A percentile compares a stretch with the other conserved stretches of the same genome.
Conservation (phyloP, 257 asterid genomes). For the Fraxinus pennsylvanica region DNA sequence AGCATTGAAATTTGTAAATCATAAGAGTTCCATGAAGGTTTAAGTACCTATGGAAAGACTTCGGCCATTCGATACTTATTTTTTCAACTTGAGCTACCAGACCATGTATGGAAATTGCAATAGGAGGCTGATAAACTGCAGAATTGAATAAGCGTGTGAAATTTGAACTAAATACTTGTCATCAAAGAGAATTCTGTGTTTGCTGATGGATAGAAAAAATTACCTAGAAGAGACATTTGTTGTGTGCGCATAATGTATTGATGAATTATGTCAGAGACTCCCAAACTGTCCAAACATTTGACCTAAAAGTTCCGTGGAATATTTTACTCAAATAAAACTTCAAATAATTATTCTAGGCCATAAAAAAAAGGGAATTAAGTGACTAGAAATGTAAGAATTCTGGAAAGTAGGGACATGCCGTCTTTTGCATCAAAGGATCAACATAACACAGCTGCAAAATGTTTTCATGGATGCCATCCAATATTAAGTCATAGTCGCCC, state of each 20-base stretch:
- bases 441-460: slow-evolving; percentile 74
- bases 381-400: neutral
- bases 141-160: slow-evolving; percentile 25
- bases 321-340: slow-evolving; percentile 1
- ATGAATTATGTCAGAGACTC: slow-evolving; percentile 68
- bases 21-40: slow-evolving; percentile 16
- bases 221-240: slow-evolving; percentile 84
- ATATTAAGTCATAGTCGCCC: slow-evolving; percentile 84
- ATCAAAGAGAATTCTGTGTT: slow-evolving; percentile 14
- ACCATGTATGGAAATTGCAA: slow-evolving; percentile 68
- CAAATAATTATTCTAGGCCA: slow-evolving; percentile 19
- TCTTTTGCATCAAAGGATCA: slow-evolving; percentile 91
- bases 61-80: slow-evolving; percentile 90
- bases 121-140: slow-evolving; percentile 87
- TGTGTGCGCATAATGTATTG: slow-evolving; percentile 80
- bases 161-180: slow-evolving; percentile 21
- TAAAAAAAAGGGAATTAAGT: neutral
- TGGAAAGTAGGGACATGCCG: slow-evolving; percentile 55
- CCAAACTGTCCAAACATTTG: slow-evolving; percentile 73
- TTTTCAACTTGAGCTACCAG: slow-evolving; percentile 75
- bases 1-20: slow-evolving; percentile 3
- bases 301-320: slow-evolving; percentile 44
- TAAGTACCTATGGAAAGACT: slow-evolving; percentile 79
- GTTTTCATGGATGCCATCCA: slow-evolving; percentile 91
- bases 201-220: slow-evolving; percentile 26